phyloP scores from a whole-genome alignment of 169 alveolate species.

The Eimeria acervulina region DNA sequence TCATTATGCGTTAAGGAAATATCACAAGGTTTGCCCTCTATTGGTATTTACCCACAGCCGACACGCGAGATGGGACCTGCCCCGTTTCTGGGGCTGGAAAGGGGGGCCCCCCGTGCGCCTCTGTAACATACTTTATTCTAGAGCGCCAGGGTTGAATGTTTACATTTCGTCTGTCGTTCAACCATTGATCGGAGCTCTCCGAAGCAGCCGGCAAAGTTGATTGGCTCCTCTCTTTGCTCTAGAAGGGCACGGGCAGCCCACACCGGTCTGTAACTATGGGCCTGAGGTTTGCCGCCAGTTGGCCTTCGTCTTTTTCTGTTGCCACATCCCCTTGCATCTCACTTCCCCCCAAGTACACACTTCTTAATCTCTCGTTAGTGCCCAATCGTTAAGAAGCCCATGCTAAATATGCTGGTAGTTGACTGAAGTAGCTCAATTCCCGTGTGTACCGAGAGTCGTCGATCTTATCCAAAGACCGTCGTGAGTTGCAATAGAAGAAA shows the following conservation, averaged over 20 bases:
- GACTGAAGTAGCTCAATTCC: neutral
- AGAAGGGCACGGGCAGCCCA: neutral
- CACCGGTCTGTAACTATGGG: neutral
- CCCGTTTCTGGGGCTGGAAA: slow-evolving; percentile 37
- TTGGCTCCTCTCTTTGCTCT: neutral
- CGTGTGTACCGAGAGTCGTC: neutral
- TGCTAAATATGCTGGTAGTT: neutral
- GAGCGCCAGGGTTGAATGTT: neutral
- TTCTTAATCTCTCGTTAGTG: neutral
- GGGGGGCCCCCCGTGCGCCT: slow-evolving; percentile 24
- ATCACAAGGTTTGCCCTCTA: neutral
- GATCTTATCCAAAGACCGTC: neutral
- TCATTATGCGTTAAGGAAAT: neutral
- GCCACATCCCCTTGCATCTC: neutral
- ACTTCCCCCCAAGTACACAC: neutral
- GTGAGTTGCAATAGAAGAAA: neutral
- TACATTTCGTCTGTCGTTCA: neutral
- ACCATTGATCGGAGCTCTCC: neutral
- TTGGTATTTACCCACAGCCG: slow-evolving; percentile 32
- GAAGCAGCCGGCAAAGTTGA: neutral
- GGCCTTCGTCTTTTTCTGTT: neutral
- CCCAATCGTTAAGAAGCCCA: neutral
- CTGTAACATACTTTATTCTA: neutral
- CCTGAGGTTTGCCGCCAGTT: neutral
- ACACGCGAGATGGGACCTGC: slow-evolving; percentile 2